Evolutionary conservation across 2,329 filamentous ascomycete genomes (phyloP), one percentile per base, ranked within the genome.

Genomic region (Ophiostoma australiae): DNA sequence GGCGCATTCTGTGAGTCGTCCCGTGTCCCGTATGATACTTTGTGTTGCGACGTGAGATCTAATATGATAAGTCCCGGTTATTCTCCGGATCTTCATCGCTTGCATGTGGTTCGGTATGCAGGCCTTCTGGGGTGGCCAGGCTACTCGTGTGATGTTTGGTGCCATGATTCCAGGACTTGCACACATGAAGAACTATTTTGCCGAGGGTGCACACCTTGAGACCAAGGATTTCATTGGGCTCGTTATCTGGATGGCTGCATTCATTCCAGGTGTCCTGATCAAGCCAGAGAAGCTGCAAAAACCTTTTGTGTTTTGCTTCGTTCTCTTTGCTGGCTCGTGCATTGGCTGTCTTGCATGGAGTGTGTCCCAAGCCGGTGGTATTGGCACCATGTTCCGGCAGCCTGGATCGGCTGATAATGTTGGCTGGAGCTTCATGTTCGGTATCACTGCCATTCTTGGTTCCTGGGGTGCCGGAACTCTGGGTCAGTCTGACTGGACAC

Each of bases 401-500:
- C 72, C 74, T 6, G 72, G 69, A 1, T 65, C 71, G 13, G 58
- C 74, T 0, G 72, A 70, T 69, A 71, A 72, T 6, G 44, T 81
- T 0, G 79, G 78, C n/a, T 82, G 80, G 79, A 76, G 77, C 33
- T 78, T 79, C 37, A 74, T 81, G 66, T 76, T 78, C 67, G 81
- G 80, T 13, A 78, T 82, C 48, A 81, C 80, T 4, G 79, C 79
- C 0, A 78, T 80, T 3, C 79, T 84, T 17, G 82, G 82, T 4
- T 77, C 78, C n/a, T 82, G 82, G 70, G 80, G 81, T 5, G 80
- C 82, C 1, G 82, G 82, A 1, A 76, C 82, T 44, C 79, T 80
- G 6, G 84, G 82, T 71, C 82, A 82, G 73, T 79, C 77, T 15
- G 82, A 84, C 75, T 83, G 80, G 74, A 79, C 81, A 3, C 79